Base-by-base conservation (phyloP, 2,329 filamentous ascomycete species). In the Talaromyces sp. region DNA sequence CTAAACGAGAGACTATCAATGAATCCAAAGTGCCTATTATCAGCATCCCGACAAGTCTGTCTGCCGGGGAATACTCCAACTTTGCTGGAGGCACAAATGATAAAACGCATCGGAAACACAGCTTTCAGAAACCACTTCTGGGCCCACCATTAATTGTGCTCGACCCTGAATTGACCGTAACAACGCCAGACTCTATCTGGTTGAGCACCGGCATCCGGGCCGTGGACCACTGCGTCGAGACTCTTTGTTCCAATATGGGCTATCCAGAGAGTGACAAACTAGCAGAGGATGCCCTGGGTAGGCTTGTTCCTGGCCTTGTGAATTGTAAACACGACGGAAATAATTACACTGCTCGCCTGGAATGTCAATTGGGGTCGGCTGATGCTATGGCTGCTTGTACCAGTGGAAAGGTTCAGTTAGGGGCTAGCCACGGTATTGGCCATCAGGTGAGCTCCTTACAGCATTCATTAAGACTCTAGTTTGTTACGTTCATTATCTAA, bases 201-300 rank as follows among this genome's bases (percentile, higher is more conserved):
- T 73, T 87, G 1, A 82, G 81, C 51, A 85, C 83, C 0, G 85
- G 86, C 0, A 76, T 87, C 7, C 76, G 84, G 8, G 79, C 81
- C 0, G 77, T 87, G 0, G 84, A 87, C 65, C 84, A 86, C 67
- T 86, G 83, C 61, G 79, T 87, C 4, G 84, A 87, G 70, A 81
- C 81, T 1, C 68, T 83, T 4, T 84, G 81, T 64, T 80, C 79
- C 0, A 67, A 78, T 1, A 64, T 68, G 1, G 68, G 68, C 1
- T 57, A 70, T 68, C 9, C 77, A 0, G 68, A 68, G n/a, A 73
- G 72, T 5, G 78, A 81, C 9, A 67, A 70, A 0, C 68, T 72
- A 27, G 78, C 77, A 0, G 66, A 70, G 53, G 68, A 72, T 57
- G 81, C 79, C 0, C 65, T 84, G 36, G 65, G 69, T 2, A 64